These are phyloP conservation scores for Venturia oleaginea DNA, from an alignment of 2,329 filamentous ascomycete genomes.

Conservation along the genomic window DNA sequence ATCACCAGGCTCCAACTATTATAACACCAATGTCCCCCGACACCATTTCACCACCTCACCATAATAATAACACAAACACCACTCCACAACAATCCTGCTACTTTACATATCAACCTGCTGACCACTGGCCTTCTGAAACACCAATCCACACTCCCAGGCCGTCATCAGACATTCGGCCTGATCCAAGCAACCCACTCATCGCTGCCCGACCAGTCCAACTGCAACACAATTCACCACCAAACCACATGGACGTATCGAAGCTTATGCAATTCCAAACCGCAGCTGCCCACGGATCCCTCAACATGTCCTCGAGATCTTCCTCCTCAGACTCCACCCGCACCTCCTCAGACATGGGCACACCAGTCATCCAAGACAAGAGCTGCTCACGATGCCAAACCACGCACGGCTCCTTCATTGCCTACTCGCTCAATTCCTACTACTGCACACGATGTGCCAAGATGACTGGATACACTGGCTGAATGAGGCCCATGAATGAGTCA, in stretches of 20 bases:
- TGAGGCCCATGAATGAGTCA: not conserved
- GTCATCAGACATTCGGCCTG: slow-evolving; percentile 16
- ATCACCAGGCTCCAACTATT: slow-evolving; percentile 1
- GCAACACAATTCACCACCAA: slow-evolving; percentile 16
- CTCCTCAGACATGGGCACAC: not conserved
- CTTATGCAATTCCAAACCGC: slow-evolving; percentile 31
- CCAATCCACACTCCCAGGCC: not conserved
- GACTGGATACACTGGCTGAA: slow-evolving; percentile 25
- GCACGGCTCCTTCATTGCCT: slow-evolving; percentile 20
- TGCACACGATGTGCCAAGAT: slow-evolving; percentile 32
- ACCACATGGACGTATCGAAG: slow-evolving; percentile 26
- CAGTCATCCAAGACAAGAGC: slow-evolving; percentile 14
- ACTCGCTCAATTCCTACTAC: slow-evolving; percentile 32
- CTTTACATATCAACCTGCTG: slow-evolving; percentile 10
- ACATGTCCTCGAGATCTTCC: not conserved
- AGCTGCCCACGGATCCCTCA: slow-evolving; percentile 19
- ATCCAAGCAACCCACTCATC: slow-evolving; percentile 28
- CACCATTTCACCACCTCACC: not conserved
- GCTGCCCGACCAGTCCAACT: slow-evolving; percentile 20
- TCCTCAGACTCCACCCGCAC: slow-evolving; percentile 12
- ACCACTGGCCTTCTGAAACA: slow-evolving; percentile 5
- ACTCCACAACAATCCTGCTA: slow-evolving; percentile 6
- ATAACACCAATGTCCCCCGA: slow-evolving; percentile 2
- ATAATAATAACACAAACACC: not conserved
- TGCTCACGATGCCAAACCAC: slow-evolving; percentile 18